phyloP scores from a whole-genome alignment of 345 rosid species.

The Eucalyptus sideroxylon region DNA sequence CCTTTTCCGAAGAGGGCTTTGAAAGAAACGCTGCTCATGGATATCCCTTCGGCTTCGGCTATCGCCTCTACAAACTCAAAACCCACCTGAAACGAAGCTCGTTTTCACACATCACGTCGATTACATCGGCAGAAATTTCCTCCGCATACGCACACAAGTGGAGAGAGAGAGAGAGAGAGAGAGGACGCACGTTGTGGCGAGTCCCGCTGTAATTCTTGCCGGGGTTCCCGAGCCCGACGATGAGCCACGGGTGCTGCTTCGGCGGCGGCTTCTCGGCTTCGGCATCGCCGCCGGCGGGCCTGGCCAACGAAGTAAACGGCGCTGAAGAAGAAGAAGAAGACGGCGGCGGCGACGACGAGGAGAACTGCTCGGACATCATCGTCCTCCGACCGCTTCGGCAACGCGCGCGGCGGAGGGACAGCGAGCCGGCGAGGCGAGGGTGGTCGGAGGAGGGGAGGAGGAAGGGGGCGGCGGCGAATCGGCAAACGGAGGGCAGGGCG shows the following conservation, averaged over 20 bases:
- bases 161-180: not conserved
- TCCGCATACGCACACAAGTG: not conserved
- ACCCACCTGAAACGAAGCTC: conserved; percentile 43
- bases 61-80: conserved; percentile 84
- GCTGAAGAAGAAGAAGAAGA: not conserved
- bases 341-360: conserved; percentile 1
- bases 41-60: conserved; percentile 84
- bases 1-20: conserved; percentile 82
- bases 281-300: not conserved
- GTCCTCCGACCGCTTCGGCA: not conserved
- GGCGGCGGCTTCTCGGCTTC: conserved; percentile 20
- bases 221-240: conserved; percentile 92
- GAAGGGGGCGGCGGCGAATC: not conserved
- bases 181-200: conserved; percentile 59
- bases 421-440: not conserved
- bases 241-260: conserved; percentile 54
- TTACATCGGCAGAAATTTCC: not conserved
- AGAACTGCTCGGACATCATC: not conserved
- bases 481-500: conserved; percentile 1
- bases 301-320: not conserved
- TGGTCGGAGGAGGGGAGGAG: not conserved
- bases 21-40: conserved; percentile 47
- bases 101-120: not conserved
- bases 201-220: conserved; percentile 66
- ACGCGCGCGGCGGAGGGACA: not conserved